phyloP scores from a whole-genome alignment of 2,329 filamentous ascomycete species.

The Pseudopithomyces chartarum region DNA sequence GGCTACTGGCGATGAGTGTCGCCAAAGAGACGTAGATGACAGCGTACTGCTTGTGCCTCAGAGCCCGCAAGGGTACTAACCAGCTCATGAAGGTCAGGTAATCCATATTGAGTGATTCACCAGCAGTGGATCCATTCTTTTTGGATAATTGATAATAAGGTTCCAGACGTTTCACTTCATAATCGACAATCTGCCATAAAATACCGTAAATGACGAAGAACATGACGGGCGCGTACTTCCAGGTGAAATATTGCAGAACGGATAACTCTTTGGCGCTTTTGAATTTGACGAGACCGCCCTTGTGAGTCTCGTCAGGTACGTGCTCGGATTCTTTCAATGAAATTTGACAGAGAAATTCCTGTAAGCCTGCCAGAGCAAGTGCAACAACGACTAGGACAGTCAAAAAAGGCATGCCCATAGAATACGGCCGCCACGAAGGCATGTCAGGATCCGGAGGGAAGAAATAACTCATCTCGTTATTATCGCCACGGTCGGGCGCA shows the following conservation, averaged over 20 bases:
- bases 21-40: constrained; percentile 70
- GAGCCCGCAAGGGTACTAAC: constrained; percentile 66
- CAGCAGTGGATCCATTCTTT: constrained; percentile 43
- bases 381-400: constrained; percentile 40
- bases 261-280: constrained; percentile 32
- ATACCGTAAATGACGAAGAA: constrained; percentile 56
- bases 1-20: constrained; percentile 67
- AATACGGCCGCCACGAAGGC: constrained; percentile 46
- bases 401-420: constrained; percentile 46
- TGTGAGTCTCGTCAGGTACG: constrained; percentile 8
- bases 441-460: constrained; percentile 47
- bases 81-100: constrained; percentile 73
- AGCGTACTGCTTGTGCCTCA: constrained; percentile 68
- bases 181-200: constrained; percentile 56
- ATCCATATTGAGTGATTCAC: constrained; percentile 70
- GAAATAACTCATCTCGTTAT: constrained; percentile 42
- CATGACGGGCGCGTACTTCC: constrained; percentile 51
- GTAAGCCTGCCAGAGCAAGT: constrained; percentile 38
- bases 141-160: constrained; percentile 53
- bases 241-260: constrained; percentile 39
- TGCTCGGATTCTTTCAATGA: constrained; percentile 31
- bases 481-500: constrained; percentile 20
- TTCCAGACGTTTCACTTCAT: constrained; percentile 57
- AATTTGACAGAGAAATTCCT: constrained; percentile 45
- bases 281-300: constrained; percentile 38